Evolutionary conservation across 169 alveolate genomes (phyloP).

Genomic region (Cardiosporidium cionae): DNA sequence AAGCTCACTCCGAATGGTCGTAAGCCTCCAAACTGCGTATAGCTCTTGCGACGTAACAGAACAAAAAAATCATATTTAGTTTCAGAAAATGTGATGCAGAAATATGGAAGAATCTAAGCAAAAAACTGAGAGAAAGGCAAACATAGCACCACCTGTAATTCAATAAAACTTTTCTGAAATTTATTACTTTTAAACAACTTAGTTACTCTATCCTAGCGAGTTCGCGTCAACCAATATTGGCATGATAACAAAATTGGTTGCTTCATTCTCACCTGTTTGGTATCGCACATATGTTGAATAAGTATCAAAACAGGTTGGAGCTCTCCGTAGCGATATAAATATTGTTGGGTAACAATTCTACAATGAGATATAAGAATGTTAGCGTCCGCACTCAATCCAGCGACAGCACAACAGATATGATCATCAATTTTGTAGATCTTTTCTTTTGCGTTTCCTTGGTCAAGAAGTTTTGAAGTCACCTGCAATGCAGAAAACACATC

Average conservation of each 20-base stretch:
- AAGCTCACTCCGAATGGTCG: slow-evolving; percentile 99
- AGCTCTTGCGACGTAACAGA: slow-evolving; percentile 47
- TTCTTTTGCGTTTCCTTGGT: slow-evolving; percentile 84
- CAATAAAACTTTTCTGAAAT: no score
- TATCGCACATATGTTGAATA: slow-evolving; percentile 90
- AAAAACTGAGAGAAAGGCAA: background rate
- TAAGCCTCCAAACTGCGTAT: slow-evolving; percentile 97
- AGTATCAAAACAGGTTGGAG: slow-evolving; percentile 92
- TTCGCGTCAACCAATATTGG: no score
- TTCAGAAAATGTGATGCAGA: background rate
- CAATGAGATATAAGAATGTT: slow-evolving; percentile 89
- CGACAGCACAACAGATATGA: slow-evolving; percentile 93
- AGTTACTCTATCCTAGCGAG: no score
- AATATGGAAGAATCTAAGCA: background rate
- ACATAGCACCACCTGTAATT: no score
- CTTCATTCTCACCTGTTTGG: slow-evolving; percentile 71
- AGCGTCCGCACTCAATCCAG: slow-evolving; percentile 98
- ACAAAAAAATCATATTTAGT: background rate
- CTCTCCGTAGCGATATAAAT: slow-evolving; percentile 83
- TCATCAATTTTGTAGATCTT: slow-evolving; percentile 84
- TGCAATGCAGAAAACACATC: no score
- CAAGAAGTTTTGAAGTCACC: slow-evolving; percentile 78
- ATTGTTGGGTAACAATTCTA: slow-evolving; percentile 86
- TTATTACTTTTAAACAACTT: no score
- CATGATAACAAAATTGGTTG: no score